phyloP scores from a whole-genome alignment of 768 basidiomycete species.

The Russula sp. region DNA sequence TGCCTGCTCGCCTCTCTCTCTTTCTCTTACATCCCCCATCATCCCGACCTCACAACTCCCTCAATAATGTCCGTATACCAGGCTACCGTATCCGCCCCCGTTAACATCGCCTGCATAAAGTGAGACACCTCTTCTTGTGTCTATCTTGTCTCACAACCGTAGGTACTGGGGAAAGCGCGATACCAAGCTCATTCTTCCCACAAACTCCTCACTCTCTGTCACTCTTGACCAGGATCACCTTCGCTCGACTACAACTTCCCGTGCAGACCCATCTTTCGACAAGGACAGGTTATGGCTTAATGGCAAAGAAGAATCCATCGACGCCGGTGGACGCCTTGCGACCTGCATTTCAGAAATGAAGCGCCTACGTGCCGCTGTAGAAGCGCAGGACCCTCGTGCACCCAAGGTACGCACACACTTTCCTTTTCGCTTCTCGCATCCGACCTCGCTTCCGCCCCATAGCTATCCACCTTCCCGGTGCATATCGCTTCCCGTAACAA shows the following conservation, averaged over 20 bases:
- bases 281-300: conserved; percentile 91
- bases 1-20: neutral
- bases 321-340: conserved; percentile 64
- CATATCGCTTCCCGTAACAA: conserved; percentile 97
- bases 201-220: conserved; percentile 97
- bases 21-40: neutral
- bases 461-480: conserved; percentile 68
- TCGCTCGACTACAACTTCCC: conserved; percentile 87
- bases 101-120: conserved; percentile 99
- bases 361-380: conserved; percentile 64
- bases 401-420: conserved; percentile 50
- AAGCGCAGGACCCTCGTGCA: conserved; percentile 57
- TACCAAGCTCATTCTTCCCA: conserved; percentile 90
- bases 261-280: conserved; percentile 67
- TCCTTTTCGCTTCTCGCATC: conserved; percentile 19
- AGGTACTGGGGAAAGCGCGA: conserved; percentile 98
- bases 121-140: conserved; percentile 32
- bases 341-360: conserved; percentile 89
- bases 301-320: conserved; percentile 87
- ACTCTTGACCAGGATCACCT: conserved; percentile 96
- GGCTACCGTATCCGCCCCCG: conserved; percentile 88
- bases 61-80: conserved; percentile 57
- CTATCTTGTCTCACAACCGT: neutral
- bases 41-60: neutral
- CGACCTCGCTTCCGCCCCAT: conserved; percentile 1